Base-by-base conservation (phyloP, 2,329 filamentous ascomycete genomes). In the Fusarium tuaranense region DNA sequence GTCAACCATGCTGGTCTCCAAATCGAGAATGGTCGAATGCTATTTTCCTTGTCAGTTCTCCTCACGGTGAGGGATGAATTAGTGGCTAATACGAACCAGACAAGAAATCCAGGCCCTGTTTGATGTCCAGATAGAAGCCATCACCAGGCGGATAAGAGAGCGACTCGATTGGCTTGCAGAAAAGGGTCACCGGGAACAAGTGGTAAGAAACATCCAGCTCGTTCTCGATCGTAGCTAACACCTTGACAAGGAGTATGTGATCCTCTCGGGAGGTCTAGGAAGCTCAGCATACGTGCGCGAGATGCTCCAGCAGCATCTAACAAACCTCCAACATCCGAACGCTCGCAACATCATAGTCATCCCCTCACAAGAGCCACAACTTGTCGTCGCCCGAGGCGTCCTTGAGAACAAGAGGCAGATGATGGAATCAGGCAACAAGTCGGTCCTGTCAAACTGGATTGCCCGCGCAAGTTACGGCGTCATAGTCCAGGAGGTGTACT, bases 271-370 rank as follows among this genome's bases (percentile, higher is more conserved):
- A 1, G 86, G 86, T 0, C 78, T 87, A 2, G 85, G 86, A 7
- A 86, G 85, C 67, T 87, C 85, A 0, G 82, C 81, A 62, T 87
- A 87, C 69, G 84, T 87, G 6, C 83, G 85, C n/a, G 80, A 85
- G 25, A 78, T 80, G 18, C 79, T 87, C 3, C 81, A 86, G 57
- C 76, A 83, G n/a, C 77, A 81, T 3, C 81, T 86, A 48, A 65
- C 68, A 30, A 77, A 62, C 6, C 78, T 79, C 9, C 76, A 78
- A 3, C 84, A 86, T 57, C 80, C 80, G 5, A 84, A 70, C 27
- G 72, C 72, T 7, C 65, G 41, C 7, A 59, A 46, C 13, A 67
- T 74, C 5, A 34, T 71, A 7, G 72, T 74, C 14, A 61, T 74
- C 32, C 72, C 72, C 20, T 72, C 72, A 0, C 71, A 72, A 48